Percentiles rank a stretch among this genome's conserved stretches.
These are phyloP conservation scores for Colletotrichum sidae DNA, from an alignment of 2,329 filamentous ascomycete genomes.

Conservation along the genomic window DNA sequence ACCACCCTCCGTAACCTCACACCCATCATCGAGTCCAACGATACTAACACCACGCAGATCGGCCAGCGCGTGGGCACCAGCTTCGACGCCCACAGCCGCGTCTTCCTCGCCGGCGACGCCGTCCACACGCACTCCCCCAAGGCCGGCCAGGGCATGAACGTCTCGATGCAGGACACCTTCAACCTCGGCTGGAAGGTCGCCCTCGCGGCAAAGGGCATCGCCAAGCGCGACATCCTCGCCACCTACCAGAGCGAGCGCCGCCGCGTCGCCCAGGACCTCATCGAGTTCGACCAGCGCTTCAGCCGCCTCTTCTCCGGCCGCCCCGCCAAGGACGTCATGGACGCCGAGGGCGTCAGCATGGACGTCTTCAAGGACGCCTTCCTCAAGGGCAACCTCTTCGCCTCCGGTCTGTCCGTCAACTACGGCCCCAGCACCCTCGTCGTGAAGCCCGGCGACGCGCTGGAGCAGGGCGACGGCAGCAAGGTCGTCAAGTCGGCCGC, in stretches of 20 bases:
- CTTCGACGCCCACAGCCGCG: constrained; percentile 66
- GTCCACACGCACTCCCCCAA: constrained; percentile 69
- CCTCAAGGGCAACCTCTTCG: constrained; percentile 69
- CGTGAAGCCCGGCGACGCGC: constrained; percentile 59
- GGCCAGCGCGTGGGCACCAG: constrained; percentile 71
- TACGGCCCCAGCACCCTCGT: constrained; percentile 69
- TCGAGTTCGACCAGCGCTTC: constrained; percentile 71
- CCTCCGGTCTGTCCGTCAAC: constrained; percentile 61
- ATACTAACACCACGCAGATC: constrained; percentile 55
- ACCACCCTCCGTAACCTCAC: too few relatives aligned
- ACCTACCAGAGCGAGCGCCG: constrained; percentile 66
- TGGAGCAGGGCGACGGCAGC: constrained; percentile 59
- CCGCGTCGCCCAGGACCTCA: constrained; percentile 67
- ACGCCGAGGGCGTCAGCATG: constrained; percentile 71
- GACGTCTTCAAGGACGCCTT: constrained; percentile 72
- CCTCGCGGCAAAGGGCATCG: constrained; percentile 56
- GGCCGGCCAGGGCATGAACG: constrained; percentile 79
- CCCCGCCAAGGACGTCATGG: constrained; percentile 69
- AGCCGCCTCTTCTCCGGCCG: constrained; percentile 66
- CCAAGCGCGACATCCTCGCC: constrained; percentile 55
- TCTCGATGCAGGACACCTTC: constrained; percentile 74
- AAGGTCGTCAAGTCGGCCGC: constrained; percentile 43
- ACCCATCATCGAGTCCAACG: too few relatives aligned
- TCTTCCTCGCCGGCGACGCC: constrained; percentile 79
- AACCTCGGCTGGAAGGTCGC: constrained; percentile 70